Conservation (phyloP, 352 stramenopile species). For the Phytophthora idaei region DNA sequence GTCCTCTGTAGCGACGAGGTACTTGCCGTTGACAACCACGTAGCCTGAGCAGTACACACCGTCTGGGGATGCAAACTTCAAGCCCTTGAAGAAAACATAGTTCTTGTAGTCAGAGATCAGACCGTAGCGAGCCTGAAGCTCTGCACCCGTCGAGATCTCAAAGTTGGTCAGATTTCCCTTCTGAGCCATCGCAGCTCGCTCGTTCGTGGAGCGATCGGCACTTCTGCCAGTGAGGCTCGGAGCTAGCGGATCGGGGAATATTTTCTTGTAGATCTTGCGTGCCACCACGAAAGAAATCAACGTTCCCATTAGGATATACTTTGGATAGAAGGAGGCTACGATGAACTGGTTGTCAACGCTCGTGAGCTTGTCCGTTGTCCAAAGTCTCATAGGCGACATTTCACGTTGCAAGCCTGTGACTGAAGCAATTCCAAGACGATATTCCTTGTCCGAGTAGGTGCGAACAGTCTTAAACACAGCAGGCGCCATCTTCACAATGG, state of each 20-base stretch:
- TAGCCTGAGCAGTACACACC: constrained; percentile 52
- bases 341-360: constrained; percentile 31
- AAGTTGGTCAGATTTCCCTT: constrained; percentile 47
- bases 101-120: constrained; percentile 55
- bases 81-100: constrained; percentile 50
- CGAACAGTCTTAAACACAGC: constrained; percentile 14
- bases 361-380: constrained; percentile 35
- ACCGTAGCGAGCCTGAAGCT: constrained; percentile 39
- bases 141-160: constrained; percentile 41
- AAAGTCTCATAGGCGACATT: constrained; percentile 41
- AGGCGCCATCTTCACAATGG: constrained; percentile 30
- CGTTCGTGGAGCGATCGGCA: constrained; percentile 33
- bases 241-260: constrained; percentile 34
- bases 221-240: constrained; percentile 32
- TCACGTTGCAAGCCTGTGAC: constrained; percentile 27
- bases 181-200: constrained; percentile 28
- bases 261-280: constrained; percentile 34
- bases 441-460: constrained; percentile 29
- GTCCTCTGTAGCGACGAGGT: constrained; percentile 45
- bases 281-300: constrained; percentile 29
- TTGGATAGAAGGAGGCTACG: constrained; percentile 32
- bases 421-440: constrained; percentile 32
- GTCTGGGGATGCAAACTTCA: constrained; percentile 52
- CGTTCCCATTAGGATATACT: constrained; percentile 34
- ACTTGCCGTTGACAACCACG: constrained; percentile 53